Percentiles rank a stretch among this genome's conserved stretches.
Evolutionary conservation across 2,329 filamentous ascomycete genomes (phyloP).

Genomic region (Cryphonectria naterciae): DNA sequence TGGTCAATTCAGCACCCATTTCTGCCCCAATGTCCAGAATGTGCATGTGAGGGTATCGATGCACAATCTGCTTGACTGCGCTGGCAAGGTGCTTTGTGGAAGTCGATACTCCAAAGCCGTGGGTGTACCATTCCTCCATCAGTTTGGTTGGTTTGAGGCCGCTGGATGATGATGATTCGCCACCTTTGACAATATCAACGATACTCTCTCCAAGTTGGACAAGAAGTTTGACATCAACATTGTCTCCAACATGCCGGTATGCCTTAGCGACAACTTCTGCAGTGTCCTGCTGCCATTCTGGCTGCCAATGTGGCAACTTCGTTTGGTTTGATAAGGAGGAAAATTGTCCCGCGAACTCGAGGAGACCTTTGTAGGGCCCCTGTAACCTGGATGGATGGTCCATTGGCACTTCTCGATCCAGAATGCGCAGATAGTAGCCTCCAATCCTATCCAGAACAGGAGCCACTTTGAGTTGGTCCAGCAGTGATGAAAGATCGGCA

Average conservation of each 20-base stretch:
- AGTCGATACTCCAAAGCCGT: neutral
- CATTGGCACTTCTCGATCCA: too few relatives aligned
- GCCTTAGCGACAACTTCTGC: too few relatives aligned
- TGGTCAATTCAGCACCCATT: slow-evolving; percentile 39
- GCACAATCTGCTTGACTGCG: slow-evolving; percentile 39
- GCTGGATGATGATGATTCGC: neutral
- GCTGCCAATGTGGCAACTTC: neutral
- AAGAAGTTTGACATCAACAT: neutral
- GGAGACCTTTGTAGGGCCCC: too few relatives aligned
- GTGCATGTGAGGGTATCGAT: slow-evolving; percentile 37
- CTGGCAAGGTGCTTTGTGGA: slow-evolving; percentile 31
- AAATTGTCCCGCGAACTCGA: too few relatives aligned
- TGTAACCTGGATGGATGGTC: too few relatives aligned
- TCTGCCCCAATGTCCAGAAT: slow-evolving; percentile 43
- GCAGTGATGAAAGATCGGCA: too few relatives aligned
- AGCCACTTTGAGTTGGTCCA: too few relatives aligned
- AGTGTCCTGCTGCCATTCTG: neutral
- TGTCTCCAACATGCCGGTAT: too few relatives aligned
- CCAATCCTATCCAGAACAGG: neutral
- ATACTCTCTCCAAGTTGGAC: neutral
- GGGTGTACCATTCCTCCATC: neutral
- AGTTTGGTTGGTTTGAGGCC: neutral
- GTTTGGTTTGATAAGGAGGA: too few relatives aligned
- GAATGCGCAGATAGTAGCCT: neutral
- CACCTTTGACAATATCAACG: neutral